Base-by-base conservation (phyloP, 495 filamentous ascomycete species). In the Beverwykella pulmonaria region DNA sequence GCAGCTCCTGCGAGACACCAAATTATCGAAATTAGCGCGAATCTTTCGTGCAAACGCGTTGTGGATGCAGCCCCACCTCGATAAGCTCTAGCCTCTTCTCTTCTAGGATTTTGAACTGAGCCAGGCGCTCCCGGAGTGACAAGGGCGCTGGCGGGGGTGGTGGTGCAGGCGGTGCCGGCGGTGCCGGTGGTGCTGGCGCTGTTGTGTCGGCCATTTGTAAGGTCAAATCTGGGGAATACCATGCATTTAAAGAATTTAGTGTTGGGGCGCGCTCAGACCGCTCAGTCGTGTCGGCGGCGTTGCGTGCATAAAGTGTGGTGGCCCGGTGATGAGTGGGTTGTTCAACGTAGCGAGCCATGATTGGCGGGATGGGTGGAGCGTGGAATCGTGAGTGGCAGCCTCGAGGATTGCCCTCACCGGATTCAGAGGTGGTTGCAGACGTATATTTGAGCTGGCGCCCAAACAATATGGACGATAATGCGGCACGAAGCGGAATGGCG, bases 101-200 rank as follows among this genome's bases (percentile, higher is more conserved):
- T 29, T 71, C 69, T 46, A 71, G 53, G 29, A 71, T 71, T 22
- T 55, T 63, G 27, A 68, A 71, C 65, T 71, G 69, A 20, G 69
- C 64, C 20, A 71, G 29, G 4, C 69, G 53, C 17, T 67, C 69
- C 12, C 69, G 47, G 55, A 44, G 39, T 44, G 39, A 2, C 14
- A 39, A 34, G 15, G 61, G 58, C 10, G 50, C 23, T 8, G 61
- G 53, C 5, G 61, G 3, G 14, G 63, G 53, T 26, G 59, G 6
- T n/a, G 29, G n/a, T 32, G 27, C 10, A 44, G n/a, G n/a, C 32
- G 32, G 32, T 12, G 32, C 6, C 12, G 32, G 6, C 32, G 32
- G 32, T 12, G 53, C 4, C 10, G 50, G 14, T n/a, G 61, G 53
- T 14, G 61, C 12, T 23, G 63, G 41, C n/a, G 59, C 26, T 23